Conservation (phyloP, 257 asterid species). For the Rauvolfia tetraphylla region DNA sequence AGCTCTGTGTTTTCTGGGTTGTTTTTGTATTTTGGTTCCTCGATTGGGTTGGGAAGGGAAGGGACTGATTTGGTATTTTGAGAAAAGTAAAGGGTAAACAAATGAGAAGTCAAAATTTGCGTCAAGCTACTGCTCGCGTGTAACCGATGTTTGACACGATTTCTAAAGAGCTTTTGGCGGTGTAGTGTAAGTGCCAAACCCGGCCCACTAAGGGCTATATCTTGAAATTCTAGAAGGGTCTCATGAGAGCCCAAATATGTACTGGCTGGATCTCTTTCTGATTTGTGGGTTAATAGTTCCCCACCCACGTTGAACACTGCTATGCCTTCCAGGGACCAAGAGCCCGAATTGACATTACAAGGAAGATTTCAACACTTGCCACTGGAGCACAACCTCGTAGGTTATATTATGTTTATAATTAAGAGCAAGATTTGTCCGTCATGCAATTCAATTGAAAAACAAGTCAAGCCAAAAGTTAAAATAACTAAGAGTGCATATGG, state of each 20-base stretch:
- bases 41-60: slow-evolving; percentile 1
- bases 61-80: slow-evolving; percentile 2
- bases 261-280: neutral
- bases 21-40: slow-evolving; percentile 26
- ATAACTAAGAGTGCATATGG: no score
- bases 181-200: neutral
- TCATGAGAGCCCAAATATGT: neutral
- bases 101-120: neutral
- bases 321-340: no score
- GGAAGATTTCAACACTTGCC: no score
- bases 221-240: neutral
- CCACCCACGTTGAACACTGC: no score
- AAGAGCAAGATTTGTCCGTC: no score
- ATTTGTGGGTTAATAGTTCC: neutral
- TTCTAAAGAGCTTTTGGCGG: neutral
- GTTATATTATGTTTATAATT: no score
- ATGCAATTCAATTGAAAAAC: no score
- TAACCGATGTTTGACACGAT: neutral
- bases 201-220: neutral
- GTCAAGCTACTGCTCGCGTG: neutral
- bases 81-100: slow-evolving; percentile 3
- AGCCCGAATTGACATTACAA: no score
- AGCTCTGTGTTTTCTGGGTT: slow-evolving; percentile 30
- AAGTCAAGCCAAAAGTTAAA: no score
- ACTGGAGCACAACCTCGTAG: no score